Percentiles rank a stretch among this genome's conserved stretches.
Conservation (phyloP, 2,329 filamentous ascomycete genomes). For the Domatiomyces globalis region DNA sequence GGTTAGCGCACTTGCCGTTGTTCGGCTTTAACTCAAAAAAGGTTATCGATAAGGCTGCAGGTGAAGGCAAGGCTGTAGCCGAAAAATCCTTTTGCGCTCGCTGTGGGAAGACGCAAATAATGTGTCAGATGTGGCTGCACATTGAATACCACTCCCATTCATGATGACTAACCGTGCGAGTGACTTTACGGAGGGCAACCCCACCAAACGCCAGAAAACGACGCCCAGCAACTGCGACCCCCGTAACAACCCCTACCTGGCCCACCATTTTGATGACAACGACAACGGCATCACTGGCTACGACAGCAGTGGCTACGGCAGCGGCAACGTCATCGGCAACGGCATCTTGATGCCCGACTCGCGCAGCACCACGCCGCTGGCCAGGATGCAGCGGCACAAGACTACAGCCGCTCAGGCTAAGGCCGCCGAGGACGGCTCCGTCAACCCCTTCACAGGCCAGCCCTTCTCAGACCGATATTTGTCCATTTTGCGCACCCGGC, state of each 20-base stretch:
- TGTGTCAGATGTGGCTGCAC: not conserved
- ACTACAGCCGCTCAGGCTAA: constrained; percentile 65
- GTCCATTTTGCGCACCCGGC: constrained; percentile 67
- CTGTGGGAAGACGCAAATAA: too few species aligned
- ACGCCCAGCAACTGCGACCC: constrained; percentile 33
- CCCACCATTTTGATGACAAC: constrained; percentile 64
- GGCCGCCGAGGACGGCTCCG: constrained; percentile 61
- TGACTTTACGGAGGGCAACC: constrained; percentile 24
- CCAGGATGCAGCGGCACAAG: constrained; percentile 58
- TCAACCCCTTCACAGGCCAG: constrained; percentile 72
- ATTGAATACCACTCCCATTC: not conserved
- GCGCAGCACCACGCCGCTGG: constrained; percentile 38
- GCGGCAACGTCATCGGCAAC: constrained; percentile 20
- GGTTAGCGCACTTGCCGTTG: too few species aligned
- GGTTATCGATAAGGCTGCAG: too few species aligned
- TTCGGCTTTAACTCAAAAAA: too few species aligned
- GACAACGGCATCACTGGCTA: constrained; percentile 23
- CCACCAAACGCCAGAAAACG: constrained; percentile 43
- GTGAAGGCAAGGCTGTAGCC: not conserved
- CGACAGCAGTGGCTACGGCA: constrained; percentile 17
- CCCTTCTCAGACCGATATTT: constrained; percentile 75
- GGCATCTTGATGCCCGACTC: constrained; percentile 24
- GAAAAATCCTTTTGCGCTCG: not conserved
- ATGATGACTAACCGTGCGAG: not conserved
- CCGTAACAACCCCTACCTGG: constrained; percentile 70